Evolutionary conservation across 2,329 filamentous ascomycete genomes (phyloP).

Genomic region (Bisporella sp.): DNA sequence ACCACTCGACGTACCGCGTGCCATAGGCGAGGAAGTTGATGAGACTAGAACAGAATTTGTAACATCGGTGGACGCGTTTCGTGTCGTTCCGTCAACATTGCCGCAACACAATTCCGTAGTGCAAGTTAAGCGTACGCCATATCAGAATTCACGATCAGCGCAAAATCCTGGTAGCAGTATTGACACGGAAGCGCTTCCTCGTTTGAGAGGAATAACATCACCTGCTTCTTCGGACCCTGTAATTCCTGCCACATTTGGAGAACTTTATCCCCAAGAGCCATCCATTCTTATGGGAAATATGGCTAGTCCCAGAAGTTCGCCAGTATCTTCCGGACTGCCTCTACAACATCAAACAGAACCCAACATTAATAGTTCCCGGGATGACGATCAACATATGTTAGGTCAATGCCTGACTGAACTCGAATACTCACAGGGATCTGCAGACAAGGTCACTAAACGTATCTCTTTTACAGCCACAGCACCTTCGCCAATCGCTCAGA

Average conservation of each 20-base stretch:
- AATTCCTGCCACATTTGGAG: slow-evolving; percentile 15
- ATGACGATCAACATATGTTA: too few species aligned
- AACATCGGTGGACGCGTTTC: slow-evolving; percentile 2
- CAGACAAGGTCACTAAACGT: not conserved
- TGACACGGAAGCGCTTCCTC: not conserved
- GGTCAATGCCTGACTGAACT: too few species aligned
- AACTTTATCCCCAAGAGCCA: slow-evolving; percentile 1
- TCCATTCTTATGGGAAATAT: too few species aligned
- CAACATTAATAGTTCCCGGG: too few species aligned
- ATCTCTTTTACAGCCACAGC: too few species aligned
- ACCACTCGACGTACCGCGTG: slow-evolving; percentile 17
- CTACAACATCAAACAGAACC: not conserved
- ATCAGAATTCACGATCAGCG: not conserved
- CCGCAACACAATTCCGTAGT: slow-evolving; percentile 5
- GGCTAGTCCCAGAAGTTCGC: not conserved
- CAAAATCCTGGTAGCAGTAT: not conserved
- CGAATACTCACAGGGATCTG: not conserved
- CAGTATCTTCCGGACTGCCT: not conserved
- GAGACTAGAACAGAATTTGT: not conserved
- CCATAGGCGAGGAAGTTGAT: slow-evolving; percentile 16
- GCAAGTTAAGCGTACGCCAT: slow-evolving; percentile 22
- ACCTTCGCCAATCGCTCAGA: too few species aligned
- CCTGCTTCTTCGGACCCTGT: slow-evolving; percentile 9
- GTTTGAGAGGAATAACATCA: not conserved
- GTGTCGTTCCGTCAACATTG: slow-evolving; percentile 13